Conservation (phyloP, 768 basidiomycete genomes). For the Boletus vinaceobasis region DNA sequence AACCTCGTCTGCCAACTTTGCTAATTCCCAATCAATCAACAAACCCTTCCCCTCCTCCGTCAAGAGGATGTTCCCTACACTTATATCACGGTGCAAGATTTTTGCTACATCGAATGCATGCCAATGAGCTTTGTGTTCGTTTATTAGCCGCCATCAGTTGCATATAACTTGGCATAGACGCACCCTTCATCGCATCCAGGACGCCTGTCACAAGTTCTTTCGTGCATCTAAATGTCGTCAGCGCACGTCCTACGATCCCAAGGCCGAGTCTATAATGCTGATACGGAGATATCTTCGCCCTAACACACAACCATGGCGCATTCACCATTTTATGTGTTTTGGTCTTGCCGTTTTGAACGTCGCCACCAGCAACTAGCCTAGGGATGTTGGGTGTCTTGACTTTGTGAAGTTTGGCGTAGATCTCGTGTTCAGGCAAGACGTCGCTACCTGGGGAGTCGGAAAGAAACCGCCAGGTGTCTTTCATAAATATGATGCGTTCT, state of each 20-base stretch:
- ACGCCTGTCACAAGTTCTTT: neutral
- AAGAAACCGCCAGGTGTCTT: constrained; percentile 5
- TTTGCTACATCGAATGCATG: constrained; percentile 14
- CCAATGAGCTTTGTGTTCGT: constrained; percentile 16
- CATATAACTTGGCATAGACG: neutral
- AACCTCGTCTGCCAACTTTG: neutral
- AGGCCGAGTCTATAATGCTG: constrained; percentile 1
- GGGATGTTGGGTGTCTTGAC: constrained; percentile 3
- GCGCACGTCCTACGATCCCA: neutral
- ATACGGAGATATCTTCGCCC: neutral
- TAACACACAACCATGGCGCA: neutral
- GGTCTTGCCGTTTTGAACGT: neutral
- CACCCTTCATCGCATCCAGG: neutral
- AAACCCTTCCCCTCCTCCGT: neutral
- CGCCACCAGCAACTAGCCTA: neutral
- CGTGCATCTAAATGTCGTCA: neutral
- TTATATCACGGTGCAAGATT: constrained; percentile 28
- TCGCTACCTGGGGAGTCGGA: neutral
- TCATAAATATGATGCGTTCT: neutral
- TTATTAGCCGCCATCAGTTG: neutral
- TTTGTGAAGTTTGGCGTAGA: neutral
- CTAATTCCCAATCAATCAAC: constrained; percentile 25
- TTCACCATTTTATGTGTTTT: neutral
- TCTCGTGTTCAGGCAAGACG: neutral
- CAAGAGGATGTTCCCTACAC: neutral